phyloP scores from a whole-genome alignment of 192 early-diverging fungal species.

The Fimicolochytrium jonesii region DNA sequence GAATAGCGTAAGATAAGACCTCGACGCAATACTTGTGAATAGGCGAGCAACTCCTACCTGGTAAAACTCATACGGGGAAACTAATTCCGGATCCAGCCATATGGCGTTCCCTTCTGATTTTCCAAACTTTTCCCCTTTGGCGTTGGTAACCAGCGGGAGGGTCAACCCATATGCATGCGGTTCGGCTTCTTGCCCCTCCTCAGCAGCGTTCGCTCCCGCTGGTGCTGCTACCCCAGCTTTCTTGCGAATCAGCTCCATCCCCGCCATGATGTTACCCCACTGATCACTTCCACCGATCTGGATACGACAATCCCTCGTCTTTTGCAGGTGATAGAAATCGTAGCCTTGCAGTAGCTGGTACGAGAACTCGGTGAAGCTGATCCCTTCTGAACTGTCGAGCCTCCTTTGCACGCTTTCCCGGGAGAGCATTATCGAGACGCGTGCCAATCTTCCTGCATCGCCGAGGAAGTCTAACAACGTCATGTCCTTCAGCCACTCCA shows the following conservation, averaged over 20 bases:
- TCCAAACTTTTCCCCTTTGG: slow-evolving; percentile 94
- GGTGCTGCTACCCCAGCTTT: slow-evolving; percentile 27
- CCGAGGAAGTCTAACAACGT: slow-evolving; percentile 72
- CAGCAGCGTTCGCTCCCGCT: neutral
- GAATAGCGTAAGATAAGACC: too few relatives aligned
- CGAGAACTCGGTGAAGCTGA: slow-evolving; percentile 94
- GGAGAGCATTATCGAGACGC: slow-evolving; percentile 81
- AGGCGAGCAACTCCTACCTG: slow-evolving; percentile 51
- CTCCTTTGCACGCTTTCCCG: slow-evolving; percentile 84
- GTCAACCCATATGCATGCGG: slow-evolving; percentile 74
- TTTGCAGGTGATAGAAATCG: slow-evolving; percentile 84
- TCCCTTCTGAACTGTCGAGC: slow-evolving; percentile 73
- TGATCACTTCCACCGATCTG: slow-evolving; percentile 94
- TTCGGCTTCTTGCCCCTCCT: slow-evolving; percentile 5
- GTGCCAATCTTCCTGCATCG: slow-evolving; percentile 69
- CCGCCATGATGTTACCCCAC: slow-evolving; percentile 96
- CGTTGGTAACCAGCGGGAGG: slow-evolving; percentile 78
- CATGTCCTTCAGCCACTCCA: slow-evolving; percentile 72
- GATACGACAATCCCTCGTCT: slow-evolving; percentile 55
- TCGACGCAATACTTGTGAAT: neutral
- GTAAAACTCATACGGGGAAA: slow-evolving; percentile 86
- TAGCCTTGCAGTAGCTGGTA: slow-evolving; percentile 95
- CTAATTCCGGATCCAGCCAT: slow-evolving; percentile 80
- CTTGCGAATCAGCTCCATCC: slow-evolving; percentile 83
- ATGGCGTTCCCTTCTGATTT: slow-evolving; percentile 95